Percentiles rank a stretch among this genome's conserved stretches.
These are phyloP conservation scores for Alternaria viburni DNA, from an alignment of 2,329 filamentous ascomycete genomes.

Conservation along the genomic window DNA sequence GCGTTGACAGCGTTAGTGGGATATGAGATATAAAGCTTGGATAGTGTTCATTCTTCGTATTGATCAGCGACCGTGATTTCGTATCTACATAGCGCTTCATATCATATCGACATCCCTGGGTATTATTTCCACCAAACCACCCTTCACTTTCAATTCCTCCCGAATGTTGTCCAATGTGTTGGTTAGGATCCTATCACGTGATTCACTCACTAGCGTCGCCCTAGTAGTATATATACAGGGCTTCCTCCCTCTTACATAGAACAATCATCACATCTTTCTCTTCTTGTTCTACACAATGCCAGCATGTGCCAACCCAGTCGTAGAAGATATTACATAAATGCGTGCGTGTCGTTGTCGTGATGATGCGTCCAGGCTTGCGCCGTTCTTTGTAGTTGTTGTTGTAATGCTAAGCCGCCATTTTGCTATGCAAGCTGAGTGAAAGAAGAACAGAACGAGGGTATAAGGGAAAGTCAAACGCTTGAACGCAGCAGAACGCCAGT, in stretches of 20 bases:
- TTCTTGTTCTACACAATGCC: slow-evolving; percentile 16
- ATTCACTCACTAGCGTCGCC: no score
- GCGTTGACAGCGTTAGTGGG: not conserved
- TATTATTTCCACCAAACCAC: slow-evolving; percentile 12
- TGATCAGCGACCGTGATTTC: slow-evolving; percentile 6
- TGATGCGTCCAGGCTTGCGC: slow-evolving; percentile 32
- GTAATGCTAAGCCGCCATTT: slow-evolving; percentile 27
- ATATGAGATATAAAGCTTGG: not conserved
- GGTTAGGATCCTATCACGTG: no score
- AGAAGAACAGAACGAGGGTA: slow-evolving; percentile 35
- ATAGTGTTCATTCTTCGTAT: slow-evolving; percentile 14
- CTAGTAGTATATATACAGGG: no score
- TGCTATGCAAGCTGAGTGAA: slow-evolving; percentile 35
- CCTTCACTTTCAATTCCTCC: not conserved
- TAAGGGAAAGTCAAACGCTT: slow-evolving; percentile 43
- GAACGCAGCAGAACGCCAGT: slow-evolving; percentile 40
- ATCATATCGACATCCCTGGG: slow-evolving; percentile 15
- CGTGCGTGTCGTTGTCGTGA: slow-evolving; percentile 10
- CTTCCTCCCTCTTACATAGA: no score
- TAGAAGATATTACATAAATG: slow-evolving; percentile 26
- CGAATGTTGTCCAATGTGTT: slow-evolving; percentile 27
- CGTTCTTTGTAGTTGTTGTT: slow-evolving; percentile 22
- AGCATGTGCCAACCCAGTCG: slow-evolving; percentile 36
- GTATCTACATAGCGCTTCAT: slow-evolving; percentile 18
- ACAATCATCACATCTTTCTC: not conserved